Percentiles rank a stretch among this genome's conserved stretches.
Conservation (phyloP, 2,329 filamentous ascomycete genomes). For the Botrytis squamosa region DNA sequence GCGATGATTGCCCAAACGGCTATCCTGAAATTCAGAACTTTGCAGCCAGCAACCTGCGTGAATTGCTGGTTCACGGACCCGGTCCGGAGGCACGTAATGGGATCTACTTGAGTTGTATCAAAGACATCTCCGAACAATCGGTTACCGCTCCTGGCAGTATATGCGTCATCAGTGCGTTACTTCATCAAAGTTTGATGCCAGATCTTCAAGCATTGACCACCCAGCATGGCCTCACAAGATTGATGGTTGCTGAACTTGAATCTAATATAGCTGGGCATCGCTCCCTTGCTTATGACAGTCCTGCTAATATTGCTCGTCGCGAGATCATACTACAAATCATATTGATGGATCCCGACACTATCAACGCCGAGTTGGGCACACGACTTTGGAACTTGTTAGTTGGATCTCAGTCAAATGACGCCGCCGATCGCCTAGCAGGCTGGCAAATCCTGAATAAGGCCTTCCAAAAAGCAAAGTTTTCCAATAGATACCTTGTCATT, state of each 20-base stretch:
- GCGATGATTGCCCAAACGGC: slow-evolving; percentile 53
- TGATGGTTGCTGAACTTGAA: slow-evolving; percentile 65
- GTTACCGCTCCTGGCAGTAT: slow-evolving; percentile 70
- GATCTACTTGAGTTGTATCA: slow-evolving; percentile 66
- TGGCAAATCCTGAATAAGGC: slow-evolving; percentile 65
- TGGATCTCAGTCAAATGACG: slow-evolving; percentile 58
- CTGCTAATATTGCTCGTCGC: slow-evolving; percentile 52
- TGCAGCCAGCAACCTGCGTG: slow-evolving; percentile 59
- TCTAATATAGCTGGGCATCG: slow-evolving; percentile 37
- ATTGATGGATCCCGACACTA: slow-evolving; percentile 56
- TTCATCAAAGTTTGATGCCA: slow-evolving; percentile 46
- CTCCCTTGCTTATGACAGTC: slow-evolving; percentile 41
- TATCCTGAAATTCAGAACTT: slow-evolving; percentile 63
- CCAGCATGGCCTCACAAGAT: slow-evolving; percentile 59
- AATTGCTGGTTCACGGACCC: slow-evolving; percentile 58
- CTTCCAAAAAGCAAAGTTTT: slow-evolving; percentile 44
- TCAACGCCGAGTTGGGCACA: slow-evolving; percentile 60
- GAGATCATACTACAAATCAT: slow-evolving; percentile 61
- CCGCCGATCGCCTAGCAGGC: slow-evolving; percentile 61
- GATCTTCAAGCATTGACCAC: slow-evolving; percentile 58
- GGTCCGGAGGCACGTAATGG: slow-evolving; percentile 55
- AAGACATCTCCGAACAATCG: slow-evolving; percentile 64
- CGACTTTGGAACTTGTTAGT: slow-evolving; percentile 73
- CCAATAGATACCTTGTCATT: slow-evolving; percentile 55
- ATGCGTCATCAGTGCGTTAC: slow-evolving; percentile 57